Percentiles rank a stretch among this genome's conserved stretches.
phyloP scores from a whole-genome alignment of 1,139 yeast genomes.

The Meyerozyma athensensis region DNA sequence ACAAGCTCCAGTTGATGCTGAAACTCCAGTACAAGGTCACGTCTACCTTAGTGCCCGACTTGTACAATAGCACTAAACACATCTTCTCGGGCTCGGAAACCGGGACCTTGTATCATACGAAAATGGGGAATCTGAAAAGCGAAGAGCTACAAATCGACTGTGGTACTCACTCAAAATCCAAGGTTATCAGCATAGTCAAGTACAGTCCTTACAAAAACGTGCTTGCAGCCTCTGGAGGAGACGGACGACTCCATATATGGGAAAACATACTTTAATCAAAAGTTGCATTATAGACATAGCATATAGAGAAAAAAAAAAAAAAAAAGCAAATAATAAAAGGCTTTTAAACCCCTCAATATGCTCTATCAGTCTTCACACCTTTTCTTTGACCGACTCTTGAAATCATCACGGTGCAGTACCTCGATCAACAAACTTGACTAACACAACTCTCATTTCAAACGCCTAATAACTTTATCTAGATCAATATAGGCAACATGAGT shows the following conservation, averaged over 20 bases:
- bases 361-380: too few relatives aligned
- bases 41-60: constrained; percentile 9
- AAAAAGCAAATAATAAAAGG: too few relatives aligned
- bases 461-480: too few relatives aligned
- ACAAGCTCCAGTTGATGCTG: background rate
- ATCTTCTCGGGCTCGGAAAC: constrained; percentile 14
- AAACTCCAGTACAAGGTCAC: constrained; percentile 8
- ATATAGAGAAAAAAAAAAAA: background rate
- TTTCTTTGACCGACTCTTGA: too few relatives aligned
- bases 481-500: too few relatives aligned
- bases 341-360: too few relatives aligned
- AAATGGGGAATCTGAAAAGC: constrained; percentile 8
- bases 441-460: too few relatives aligned
- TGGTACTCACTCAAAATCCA: constrained; percentile 3
- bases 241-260: constrained; percentile 22
- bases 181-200: constrained; percentile 11
- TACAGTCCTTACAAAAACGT: constrained; percentile 14
- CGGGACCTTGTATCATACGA: constrained; percentile 8
- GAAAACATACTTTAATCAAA: constrained; percentile 14
- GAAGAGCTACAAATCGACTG: background rate
- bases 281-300: background rate
- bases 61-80: constrained; percentile 7
- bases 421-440: too few relatives aligned
- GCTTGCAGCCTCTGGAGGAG: constrained; percentile 17
- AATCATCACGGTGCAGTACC: too few relatives aligned